Percentiles rank a stretch among this genome's conserved stretches.
phyloP scores from a whole-genome alignment of 805 yeast species.

The Kodamaea restingae region DNA sequence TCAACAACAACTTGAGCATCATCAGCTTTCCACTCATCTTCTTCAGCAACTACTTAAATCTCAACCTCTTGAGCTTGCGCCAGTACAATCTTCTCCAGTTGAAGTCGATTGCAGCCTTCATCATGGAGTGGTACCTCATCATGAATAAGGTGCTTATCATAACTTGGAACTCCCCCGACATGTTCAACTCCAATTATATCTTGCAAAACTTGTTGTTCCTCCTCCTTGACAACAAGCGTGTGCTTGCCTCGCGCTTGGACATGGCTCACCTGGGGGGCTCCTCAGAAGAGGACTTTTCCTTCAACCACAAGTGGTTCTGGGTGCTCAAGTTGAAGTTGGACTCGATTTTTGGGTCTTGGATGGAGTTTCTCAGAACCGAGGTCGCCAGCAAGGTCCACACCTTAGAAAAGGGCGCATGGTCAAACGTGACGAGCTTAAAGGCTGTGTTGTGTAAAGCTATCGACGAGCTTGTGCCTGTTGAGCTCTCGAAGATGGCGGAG shows the following conservation, averaged over 20 bases:
- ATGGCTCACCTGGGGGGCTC: constrained; percentile 1
- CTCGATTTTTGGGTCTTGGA: constrained; percentile 23
- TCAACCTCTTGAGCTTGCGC: constrained; percentile 22
- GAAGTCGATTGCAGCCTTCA: constrained; percentile 32
- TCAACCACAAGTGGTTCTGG: constrained; percentile 27
- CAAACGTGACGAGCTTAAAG: constrained; percentile 15
- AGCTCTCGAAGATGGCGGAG: constrained; percentile 5
- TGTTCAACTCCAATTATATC: constrained; percentile 19
- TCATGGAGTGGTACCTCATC: constrained; percentile 43
- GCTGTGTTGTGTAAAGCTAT: constrained; percentile 14
- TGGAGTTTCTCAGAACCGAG: constrained; percentile 15
- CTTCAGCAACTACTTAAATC: constrained; percentile 28
- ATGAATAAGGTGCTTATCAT: constrained; percentile 37
- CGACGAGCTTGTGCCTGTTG: constrained; percentile 11
- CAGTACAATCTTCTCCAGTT: constrained; percentile 23
- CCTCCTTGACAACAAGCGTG: constrained; percentile 40
- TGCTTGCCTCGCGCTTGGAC: constrained; percentile 5
- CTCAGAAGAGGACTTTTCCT: constrained; percentile 17
- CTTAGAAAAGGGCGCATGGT: constrained; percentile 9
- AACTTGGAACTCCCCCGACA: constrained; percentile 22
- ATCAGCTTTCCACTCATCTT: constrained; percentile 48
- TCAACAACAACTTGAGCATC: constrained; percentile 52
- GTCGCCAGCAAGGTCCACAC: constrained; percentile 5
- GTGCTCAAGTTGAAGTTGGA: constrained; percentile 20
- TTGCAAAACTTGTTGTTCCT: constrained; percentile 47